A percentile compares a stretch with the other conserved stretches of the same genome.
Evolutionary conservation across 108 stramenopile species (phyloP).

Genomic region (Conticribra guillardii): DNA sequence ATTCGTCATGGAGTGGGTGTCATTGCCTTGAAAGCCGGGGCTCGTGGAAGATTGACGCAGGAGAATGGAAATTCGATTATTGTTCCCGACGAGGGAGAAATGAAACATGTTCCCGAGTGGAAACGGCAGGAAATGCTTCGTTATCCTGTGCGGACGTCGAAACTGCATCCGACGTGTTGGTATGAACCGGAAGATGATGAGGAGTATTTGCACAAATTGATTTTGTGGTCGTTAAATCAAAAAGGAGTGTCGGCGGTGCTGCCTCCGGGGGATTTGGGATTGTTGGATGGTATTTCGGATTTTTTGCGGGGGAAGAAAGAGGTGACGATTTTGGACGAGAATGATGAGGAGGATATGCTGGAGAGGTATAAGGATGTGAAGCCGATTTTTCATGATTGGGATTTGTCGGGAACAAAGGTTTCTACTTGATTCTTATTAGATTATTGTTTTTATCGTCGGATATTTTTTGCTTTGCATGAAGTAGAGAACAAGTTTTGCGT

Average conservation of each 20-base stretch:
- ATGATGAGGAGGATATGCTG: slow-evolving; percentile 38
- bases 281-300: slow-evolving; percentile 36
- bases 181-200: slow-evolving; percentile 53
- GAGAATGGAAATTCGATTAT: slow-evolving; percentile 30
- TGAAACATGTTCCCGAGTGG: slow-evolving; percentile 52
- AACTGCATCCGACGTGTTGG: slow-evolving; percentile 40
- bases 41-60: slow-evolving; percentile 25
- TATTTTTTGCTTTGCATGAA: no score
- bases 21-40: slow-evolving; percentile 44
- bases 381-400: slow-evolving; percentile 50
- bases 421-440: slow-evolving; percentile 35
- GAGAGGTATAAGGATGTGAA: slow-evolving; percentile 36
- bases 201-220: slow-evolving; percentile 30
- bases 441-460: slow-evolving; percentile 1
- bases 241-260: slow-evolving; percentile 38
- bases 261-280: slow-evolving; percentile 33
- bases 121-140: slow-evolving; percentile 51
- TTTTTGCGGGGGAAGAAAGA: slow-evolving; percentile 37
- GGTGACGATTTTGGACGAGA: slow-evolving; percentile 36
- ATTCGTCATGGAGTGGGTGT: slow-evolving; percentile 39
- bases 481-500: no score
- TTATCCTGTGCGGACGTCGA: slow-evolving; percentile 41
- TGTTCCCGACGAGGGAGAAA: slow-evolving; percentile 19
- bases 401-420: slow-evolving; percentile 36
- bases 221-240: slow-evolving; percentile 51